Conservation (phyloP, 768 basidiomycete species). For the Leccinum olivaceopallidum region DNA sequence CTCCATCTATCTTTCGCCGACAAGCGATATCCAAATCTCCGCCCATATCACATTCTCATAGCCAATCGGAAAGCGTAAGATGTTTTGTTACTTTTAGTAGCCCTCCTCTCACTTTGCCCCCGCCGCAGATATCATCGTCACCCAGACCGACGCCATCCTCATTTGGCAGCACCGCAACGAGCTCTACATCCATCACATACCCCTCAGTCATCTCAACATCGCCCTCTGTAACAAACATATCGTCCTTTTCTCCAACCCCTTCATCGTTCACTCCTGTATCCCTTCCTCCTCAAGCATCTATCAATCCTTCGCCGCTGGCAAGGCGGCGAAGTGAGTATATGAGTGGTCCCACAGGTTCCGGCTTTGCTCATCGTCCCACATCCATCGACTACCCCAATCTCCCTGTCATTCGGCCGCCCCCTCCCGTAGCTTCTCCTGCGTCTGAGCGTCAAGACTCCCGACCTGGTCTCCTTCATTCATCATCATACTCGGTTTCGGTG, state of each 20-base stretch:
- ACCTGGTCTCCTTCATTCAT: slow-evolving; percentile 45
- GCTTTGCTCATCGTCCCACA: slow-evolving; percentile 43
- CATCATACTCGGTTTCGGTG: slow-evolving; percentile 35
- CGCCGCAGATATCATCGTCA: slow-evolving; percentile 36
- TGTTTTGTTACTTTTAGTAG: slow-evolving; percentile 6
- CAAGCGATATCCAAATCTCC: slow-evolving; percentile 45
- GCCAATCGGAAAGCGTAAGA: slow-evolving; percentile 52
- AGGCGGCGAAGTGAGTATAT: slow-evolving; percentile 76
- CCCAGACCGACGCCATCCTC: slow-evolving; percentile 36
- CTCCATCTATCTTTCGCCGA: slow-evolving; percentile 33
- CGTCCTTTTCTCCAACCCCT: slow-evolving; percentile 43
- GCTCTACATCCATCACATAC: slow-evolving; percentile 52
- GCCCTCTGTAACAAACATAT: slow-evolving; percentile 36
- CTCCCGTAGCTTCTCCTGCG: slow-evolving; percentile 66
- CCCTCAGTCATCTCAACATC: slow-evolving; percentile 45
- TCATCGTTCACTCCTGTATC: slow-evolving; percentile 44
- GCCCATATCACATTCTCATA: slow-evolving; percentile 47
- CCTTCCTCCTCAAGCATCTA: slow-evolving; percentile 82
- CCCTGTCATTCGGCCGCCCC: slow-evolving; percentile 73
- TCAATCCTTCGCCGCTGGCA: slow-evolving; percentile 74
- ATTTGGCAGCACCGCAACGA: slow-evolving; percentile 38
- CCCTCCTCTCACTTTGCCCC: slow-evolving; percentile 12
- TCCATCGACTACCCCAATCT: slow-evolving; percentile 84
- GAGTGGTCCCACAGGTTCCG: slow-evolving; percentile 67
- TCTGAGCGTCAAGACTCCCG: slow-evolving; percentile 79